A percentile compares a stretch with the other conserved stretches of the same genome.
Conservation (phyloP, 768 basidiomycete genomes). For the Boletus patriciae region DNA sequence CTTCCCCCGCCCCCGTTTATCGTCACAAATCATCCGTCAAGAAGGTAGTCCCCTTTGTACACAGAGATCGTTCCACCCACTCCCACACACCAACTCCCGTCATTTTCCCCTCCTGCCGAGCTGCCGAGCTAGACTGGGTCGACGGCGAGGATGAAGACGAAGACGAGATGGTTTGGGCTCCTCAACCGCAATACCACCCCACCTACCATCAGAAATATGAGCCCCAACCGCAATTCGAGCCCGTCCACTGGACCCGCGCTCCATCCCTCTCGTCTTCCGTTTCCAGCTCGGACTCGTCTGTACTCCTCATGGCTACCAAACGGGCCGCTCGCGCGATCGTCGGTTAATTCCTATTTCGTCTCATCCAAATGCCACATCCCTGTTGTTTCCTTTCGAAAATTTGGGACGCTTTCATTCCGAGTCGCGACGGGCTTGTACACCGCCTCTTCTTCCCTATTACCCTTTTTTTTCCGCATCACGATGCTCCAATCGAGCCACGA, state of each 20-base stretch:
- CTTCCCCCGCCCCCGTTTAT: conserved; percentile 10
- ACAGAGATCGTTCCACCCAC: conserved; percentile 18
- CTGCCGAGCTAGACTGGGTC: conserved; percentile 30
- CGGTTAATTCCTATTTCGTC: conserved; percentile 13
- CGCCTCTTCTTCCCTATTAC: conserved; percentile 5
- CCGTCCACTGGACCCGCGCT: conserved; percentile 19
- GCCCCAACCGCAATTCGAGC: conserved; percentile 3
- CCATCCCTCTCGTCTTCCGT: conserved; percentile 21
- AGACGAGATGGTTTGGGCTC: conserved; percentile 20
- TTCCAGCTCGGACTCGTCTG: conserved; percentile 28
- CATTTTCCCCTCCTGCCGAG: conserved; percentile 34
- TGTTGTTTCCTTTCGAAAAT: conserved; percentile 10
- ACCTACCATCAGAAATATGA: conserved; percentile 17
- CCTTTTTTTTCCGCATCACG: conserved; percentile 11
- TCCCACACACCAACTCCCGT: conserved; percentile 34
- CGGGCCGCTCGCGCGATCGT: conserved; percentile 10
- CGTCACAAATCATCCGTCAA: conserved; percentile 15
- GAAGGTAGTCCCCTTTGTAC: conserved; percentile 5
- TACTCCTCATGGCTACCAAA: conserved; percentile 33
- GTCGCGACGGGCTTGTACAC: conserved; percentile 19
- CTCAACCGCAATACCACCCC: conserved; percentile 22
- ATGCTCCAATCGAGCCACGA: conserved; percentile 23
- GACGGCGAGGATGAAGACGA: conserved; percentile 23
- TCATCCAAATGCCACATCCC: background rate
- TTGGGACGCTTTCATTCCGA: conserved; percentile 23